Conservation (phyloP, 129 eudicot genomes). For the Helianthus annuus region DNA sequence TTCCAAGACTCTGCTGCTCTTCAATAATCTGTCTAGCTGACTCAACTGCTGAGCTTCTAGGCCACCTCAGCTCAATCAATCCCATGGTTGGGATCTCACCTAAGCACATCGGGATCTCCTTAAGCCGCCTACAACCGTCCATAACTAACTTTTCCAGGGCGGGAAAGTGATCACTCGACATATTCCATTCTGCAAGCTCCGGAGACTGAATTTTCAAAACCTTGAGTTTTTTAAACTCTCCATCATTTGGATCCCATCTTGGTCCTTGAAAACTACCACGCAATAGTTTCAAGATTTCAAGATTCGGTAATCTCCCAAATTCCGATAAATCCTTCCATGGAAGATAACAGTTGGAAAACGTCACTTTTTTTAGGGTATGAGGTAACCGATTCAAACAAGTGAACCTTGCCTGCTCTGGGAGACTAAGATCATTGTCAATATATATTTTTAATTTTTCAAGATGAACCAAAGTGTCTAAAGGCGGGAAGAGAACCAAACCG, state of each 20-base stretch:
- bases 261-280: conserved; percentile 26
- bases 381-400: conserved; percentile 25
- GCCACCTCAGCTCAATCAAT: conserved; percentile 29
- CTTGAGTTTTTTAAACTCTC: conserved; percentile 36
- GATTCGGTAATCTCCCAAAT: conserved; percentile 35
- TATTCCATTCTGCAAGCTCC: conserved; percentile 31
- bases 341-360: conserved; percentile 24
- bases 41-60: conserved; percentile 16
- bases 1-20: conserved; percentile 18
- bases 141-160: conserved; percentile 27
- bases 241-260: conserved; percentile 38
- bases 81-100: conserved; percentile 28
- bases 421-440: neutral
- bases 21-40: conserved; percentile 34
- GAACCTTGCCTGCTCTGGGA: conserved; percentile 1
- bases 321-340: conserved; percentile 36
- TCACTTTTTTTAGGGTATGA: conserved; percentile 33
- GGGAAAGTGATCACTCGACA: conserved; percentile 35
- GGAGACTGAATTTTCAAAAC: conserved; percentile 31
- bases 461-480: neutral
- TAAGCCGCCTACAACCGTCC: conserved; percentile 17
- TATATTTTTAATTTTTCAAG: conserved; percentile 36
- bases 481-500: conserved; percentile 11
- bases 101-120: conserved; percentile 38
- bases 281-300: conserved; percentile 39